Base-by-base conservation (phyloP, 2,329 filamentous ascomycete genomes). In the Oidium heveae region DNA sequence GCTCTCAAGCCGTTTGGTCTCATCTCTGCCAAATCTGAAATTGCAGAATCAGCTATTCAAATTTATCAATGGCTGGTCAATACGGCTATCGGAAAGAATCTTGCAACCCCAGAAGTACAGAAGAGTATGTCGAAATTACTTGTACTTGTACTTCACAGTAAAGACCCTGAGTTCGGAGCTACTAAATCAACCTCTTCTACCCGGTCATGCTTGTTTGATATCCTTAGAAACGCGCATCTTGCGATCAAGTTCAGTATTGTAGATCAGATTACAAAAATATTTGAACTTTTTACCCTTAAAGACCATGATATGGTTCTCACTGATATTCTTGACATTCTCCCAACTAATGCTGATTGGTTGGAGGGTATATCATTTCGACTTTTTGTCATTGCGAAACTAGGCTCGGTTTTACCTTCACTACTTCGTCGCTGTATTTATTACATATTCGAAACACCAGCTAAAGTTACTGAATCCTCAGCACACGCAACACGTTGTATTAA, bases 321-420 rank as follows among this genome's bases (percentile, higher is more conserved):
- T 37, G 86, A 96, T 63, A 75, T 98, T 13, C 70, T 93, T n/a
- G 72, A 77, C 18, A 84, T 74, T 59, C 71, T 98, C n/a, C 86
- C 89, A 0, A 74, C 73, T 2, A 79, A 93, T 58, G 70, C 75
- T 4, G 76, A 79, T 34, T 81, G 80, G 66, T 68, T 74, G 13
- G 88, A 95, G 66, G 89, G 87, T 0, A 89, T 96, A 60, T 85
- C 86, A 0, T 76, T 94, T 58, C 80, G 91, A 6, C 69, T 96
- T 2, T 76, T 84, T 58, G 77, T 86, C 9, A 70, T 96, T 12
- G 77, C 83, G 1, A 79, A 79, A 55, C 70, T 98, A 56, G 91
- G 84, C 24, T 84, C 86, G 33, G 70, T 72, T 53, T 96, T 89
- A 85, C 80, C 86, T 56, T 94, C 88, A 0, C 72, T 96, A 20